Base-by-base conservation (phyloP, 805 yeast genomes). In the Priceomyces medius region DNA sequence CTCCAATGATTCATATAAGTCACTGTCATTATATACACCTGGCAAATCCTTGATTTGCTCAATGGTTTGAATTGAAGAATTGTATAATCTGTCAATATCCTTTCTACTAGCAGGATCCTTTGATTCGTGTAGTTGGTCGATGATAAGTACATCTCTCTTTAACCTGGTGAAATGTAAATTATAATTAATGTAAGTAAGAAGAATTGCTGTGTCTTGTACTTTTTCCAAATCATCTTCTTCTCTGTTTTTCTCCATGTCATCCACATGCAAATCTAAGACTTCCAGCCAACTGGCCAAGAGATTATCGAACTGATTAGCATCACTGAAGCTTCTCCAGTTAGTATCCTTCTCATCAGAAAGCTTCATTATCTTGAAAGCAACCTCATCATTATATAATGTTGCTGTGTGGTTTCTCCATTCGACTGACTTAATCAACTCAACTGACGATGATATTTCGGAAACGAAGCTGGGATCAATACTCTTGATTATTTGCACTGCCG, bases 1-100 rank as follows among this genome's bases (percentile, higher is more conserved):
- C 9, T 68, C 72, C 33, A 93, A 67, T 7, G 83, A 77, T 5
- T 65, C 63, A 46, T 68, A 59, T 41, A 91, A 71, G 17, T 75
- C 81, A 40, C 85, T 93, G 57, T 88, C 96, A 40, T 87, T 86
- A 55, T 85, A 81, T 14, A 91, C 96, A 71, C 98, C 98, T 0
- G 97, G 97, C 38, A 93, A 73, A 45, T 88, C 96, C 54, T 76
- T 71, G 35, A 88, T 63, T 49, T 83, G 83, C 3, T 63, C 63
- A 26, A 83, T 58, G 13, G 85, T 80, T 35, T 71, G 65, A 9
- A 73, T 59, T 28, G 87, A 71, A 7, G 73, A 66, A 17, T 74
- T 77, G 44, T 71, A 73, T 18, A 83, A 58, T 43, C 82, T 71
- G 31, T 73, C 55, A 4, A 66, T 56, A 47, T 80, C 82, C 42